phyloP scores from a whole-genome alignment of 345 rosid species.

The Turnera subulata region DNA sequence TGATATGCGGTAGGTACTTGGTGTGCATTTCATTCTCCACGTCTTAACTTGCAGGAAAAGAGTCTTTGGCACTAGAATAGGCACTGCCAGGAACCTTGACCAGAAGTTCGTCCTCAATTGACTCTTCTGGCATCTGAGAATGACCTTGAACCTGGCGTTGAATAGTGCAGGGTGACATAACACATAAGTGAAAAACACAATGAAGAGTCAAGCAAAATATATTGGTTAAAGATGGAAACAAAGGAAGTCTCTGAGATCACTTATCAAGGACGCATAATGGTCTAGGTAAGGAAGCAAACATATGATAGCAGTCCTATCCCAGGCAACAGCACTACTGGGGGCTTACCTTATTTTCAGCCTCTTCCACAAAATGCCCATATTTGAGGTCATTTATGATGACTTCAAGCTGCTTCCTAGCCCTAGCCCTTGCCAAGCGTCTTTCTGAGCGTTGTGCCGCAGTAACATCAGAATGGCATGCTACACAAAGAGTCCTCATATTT shows the following conservation, averaged over 20 bases:
- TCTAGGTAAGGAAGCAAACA: too few relatives aligned
- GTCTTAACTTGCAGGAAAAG: background rate
- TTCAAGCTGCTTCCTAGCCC: constrained; percentile 64
- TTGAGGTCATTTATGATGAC: constrained; percentile 36
- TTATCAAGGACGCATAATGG: too few relatives aligned
- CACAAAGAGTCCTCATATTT: constrained; percentile 93
- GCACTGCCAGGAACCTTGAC: constrained; percentile 89
- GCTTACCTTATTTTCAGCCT: constrained; percentile 10
- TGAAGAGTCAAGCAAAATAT: background rate
- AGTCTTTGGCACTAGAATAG: constrained; percentile 34
- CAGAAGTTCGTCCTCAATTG: constrained; percentile 55
- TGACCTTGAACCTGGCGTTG: constrained; percentile 38
- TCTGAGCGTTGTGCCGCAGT: constrained; percentile 70
- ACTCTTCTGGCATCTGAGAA: constrained; percentile 22
- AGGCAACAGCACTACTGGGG: too few relatives aligned
- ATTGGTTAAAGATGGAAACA: background rate
- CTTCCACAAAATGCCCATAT: constrained; percentile 23
- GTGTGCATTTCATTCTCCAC: too few relatives aligned
- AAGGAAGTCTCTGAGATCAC: background rate
- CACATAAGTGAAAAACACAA: background rate
- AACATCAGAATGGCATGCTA: constrained; percentile 79
- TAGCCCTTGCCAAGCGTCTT: constrained; percentile 42
- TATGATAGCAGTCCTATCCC: too few relatives aligned
- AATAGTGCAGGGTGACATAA: constrained; percentile 1
- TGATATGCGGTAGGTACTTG: too few relatives aligned